Evolutionary conservation across 257 asterid species (phyloP).

Genomic region (Avicennia marina): DNA sequence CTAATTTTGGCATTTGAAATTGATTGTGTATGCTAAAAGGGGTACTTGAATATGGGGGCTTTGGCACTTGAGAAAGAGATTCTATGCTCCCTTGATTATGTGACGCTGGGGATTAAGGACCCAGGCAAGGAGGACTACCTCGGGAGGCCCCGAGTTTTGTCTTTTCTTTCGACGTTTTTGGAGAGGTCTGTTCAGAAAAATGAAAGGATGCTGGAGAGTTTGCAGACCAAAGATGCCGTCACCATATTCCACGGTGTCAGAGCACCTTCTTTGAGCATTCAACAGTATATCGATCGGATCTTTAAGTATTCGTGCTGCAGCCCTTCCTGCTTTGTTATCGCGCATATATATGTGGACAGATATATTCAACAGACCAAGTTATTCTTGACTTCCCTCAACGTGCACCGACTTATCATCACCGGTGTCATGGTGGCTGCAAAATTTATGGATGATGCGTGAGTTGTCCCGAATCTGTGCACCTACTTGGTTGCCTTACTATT

Average conservation of each 20-base stretch:
- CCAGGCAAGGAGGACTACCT: slow-evolving; percentile 37
- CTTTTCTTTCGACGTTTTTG: slow-evolving; percentile 57
- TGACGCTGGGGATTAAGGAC: slow-evolving; percentile 51
- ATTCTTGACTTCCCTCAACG: slow-evolving; percentile 58
- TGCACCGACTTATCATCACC: slow-evolving; percentile 82
- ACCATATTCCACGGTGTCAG: slow-evolving; percentile 78
- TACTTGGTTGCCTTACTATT: neutral
- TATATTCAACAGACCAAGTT: slow-evolving; percentile 46
- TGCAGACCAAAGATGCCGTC: slow-evolving; percentile 45
- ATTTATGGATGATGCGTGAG: slow-evolving; percentile 92
- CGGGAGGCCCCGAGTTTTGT: slow-evolving; percentile 60
- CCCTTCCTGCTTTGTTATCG: slow-evolving; percentile 81
- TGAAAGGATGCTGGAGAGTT: slow-evolving; percentile 46
- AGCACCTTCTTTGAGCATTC: slow-evolving; percentile 68
- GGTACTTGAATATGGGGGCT: slow-evolving; percentile 42
- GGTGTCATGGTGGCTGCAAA: slow-evolving; percentile 93
- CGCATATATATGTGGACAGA: slow-evolving; percentile 71
- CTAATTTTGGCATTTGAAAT: slow-evolving; percentile 9
- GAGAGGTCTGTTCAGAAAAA: slow-evolving; percentile 61
- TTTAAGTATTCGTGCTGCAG: slow-evolving; percentile 88
- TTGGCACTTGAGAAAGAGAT: slow-evolving; percentile 39
- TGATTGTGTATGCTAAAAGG: neutral
- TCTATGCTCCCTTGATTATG: slow-evolving; percentile 35
- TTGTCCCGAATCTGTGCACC: neutral
- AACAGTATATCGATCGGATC: slow-evolving; percentile 72